A percentile compares a stretch with the other conserved stretches of the same genome.
These are phyloP conservation scores for Hypoxylon rubiginosum DNA, from an alignment of 2,329 filamentous ascomycete genomes.

Conservation along the genomic window DNA sequence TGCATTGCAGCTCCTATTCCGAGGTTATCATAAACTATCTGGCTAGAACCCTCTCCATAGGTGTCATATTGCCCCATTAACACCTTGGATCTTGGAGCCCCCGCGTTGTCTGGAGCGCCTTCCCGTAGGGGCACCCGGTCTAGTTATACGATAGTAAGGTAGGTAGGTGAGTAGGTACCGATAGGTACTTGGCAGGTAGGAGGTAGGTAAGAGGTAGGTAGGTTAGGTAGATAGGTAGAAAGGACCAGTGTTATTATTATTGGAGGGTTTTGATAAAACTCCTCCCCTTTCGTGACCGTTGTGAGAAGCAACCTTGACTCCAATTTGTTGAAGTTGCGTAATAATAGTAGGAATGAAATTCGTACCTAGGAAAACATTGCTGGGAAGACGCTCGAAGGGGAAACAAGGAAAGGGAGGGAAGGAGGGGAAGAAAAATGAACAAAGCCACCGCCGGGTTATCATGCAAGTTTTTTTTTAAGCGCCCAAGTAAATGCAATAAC, in stretches of 20 bases:
- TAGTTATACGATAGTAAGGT: not conserved
- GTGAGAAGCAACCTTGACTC: not conserved
- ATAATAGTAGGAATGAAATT: not conserved
- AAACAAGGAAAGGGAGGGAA: constrained; percentile 7
- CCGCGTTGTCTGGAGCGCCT: too few relatives aligned
- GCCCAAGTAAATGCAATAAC: constrained; percentile 44
- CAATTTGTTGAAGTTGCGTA: too few relatives aligned
- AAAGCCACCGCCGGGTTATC: constrained; percentile 24
- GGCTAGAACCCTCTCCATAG: not conserved
- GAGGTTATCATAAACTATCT: constrained; percentile 31
- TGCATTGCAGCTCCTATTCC: constrained; percentile 11
- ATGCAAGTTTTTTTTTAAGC: constrained; percentile 43
- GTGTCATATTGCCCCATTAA: too few relatives aligned
- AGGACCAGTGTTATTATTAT: too few relatives aligned
- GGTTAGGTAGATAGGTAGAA: too few relatives aligned
- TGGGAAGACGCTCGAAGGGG: constrained; percentile 4
- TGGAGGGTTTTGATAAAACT: too few relatives aligned
- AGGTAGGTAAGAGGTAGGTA: too few relatives aligned
- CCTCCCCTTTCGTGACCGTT: not conserved
- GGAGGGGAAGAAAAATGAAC: constrained; percentile 20
- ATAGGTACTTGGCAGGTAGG: too few relatives aligned
- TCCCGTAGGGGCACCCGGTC: too few relatives aligned
- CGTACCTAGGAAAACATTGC: constrained; percentile 11
- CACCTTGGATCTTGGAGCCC: too few relatives aligned
- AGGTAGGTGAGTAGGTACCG: not conserved